A percentile compares a stretch with the other conserved stretches of the same genome.
These are phyloP conservation scores for Agapanthus africanus DNA, from an alignment of 106 monocot species.

Conservation along the genomic window DNA sequence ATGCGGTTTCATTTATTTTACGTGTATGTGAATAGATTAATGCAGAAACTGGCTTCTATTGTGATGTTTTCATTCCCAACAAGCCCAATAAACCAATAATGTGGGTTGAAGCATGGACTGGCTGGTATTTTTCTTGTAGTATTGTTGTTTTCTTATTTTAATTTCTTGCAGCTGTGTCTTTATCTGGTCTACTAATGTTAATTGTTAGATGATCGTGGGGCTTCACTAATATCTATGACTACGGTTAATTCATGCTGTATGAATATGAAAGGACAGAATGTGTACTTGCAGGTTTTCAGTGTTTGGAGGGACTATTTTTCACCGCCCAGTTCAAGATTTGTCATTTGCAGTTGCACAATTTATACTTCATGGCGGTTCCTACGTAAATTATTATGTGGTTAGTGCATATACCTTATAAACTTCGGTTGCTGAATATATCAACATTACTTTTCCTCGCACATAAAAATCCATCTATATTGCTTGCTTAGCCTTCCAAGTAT, in stretches of 20 bases:
- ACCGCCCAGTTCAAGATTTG: slow-evolving; percentile 83
- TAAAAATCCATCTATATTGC: too few relatives aligned
- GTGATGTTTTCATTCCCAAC: slow-evolving; percentile 85
- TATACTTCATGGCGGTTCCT: slow-evolving; percentile 86
- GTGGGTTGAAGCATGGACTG: too few relatives aligned
- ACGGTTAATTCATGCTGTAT: too few relatives aligned
- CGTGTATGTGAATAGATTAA: slow-evolving; percentile 50
- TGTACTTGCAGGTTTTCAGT: slow-evolving; percentile 63
- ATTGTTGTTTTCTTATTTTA: too few relatives aligned
- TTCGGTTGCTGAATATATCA: not conserved
- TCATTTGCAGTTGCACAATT: slow-evolving; percentile 93
- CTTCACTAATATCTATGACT: too few relatives aligned
- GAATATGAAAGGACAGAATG: too few relatives aligned
- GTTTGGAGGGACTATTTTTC: slow-evolving; percentile 66
- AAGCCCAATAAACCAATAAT: slow-evolving; percentile 82
- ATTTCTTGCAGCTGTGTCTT: slow-evolving; percentile 13
- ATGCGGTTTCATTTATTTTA: not conserved
- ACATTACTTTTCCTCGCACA: too few relatives aligned
- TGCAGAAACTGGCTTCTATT: slow-evolving; percentile 90
- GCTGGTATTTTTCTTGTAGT: too few relatives aligned
- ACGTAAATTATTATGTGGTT: too few relatives aligned
- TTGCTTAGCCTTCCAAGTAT: not conserved
- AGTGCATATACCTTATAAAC: slow-evolving; percentile 1
- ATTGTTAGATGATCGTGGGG: too few relatives aligned
- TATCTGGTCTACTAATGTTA: too few relatives aligned